Evolutionary conservation across 192 early-diverging fungal genomes (phyloP).

Genomic region (Coemansia sp.): DNA sequence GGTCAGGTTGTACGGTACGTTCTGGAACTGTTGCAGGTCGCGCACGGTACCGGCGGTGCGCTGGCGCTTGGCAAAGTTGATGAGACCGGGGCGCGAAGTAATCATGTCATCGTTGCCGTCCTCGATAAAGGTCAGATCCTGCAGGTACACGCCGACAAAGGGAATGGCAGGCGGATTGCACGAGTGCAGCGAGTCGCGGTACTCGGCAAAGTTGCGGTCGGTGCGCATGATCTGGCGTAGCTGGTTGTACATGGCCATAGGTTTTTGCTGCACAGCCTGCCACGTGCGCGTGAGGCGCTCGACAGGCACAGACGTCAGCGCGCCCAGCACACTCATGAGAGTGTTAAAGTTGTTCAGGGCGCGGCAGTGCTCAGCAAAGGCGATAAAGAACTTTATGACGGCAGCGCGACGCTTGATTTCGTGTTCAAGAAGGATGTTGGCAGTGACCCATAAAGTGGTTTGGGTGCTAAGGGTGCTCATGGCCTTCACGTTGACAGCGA

Average conservation of each 20-base stretch:
- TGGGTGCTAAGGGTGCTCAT: slow-evolving; percentile 84
- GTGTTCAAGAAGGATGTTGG: slow-evolving; percentile 73
- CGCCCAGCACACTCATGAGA: slow-evolving; percentile 85
- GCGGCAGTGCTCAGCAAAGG: slow-evolving; percentile 78
- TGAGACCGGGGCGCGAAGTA: slow-evolving; percentile 60
- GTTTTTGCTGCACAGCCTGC: slow-evolving; percentile 68
- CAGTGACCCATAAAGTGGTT: slow-evolving; percentile 83
- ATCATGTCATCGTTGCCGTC: slow-evolving; percentile 80
- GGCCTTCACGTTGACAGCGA: slow-evolving; percentile 81
- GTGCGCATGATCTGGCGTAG: slow-evolving; percentile 76
- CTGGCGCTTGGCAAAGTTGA: slow-evolving; percentile 88
- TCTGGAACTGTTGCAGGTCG: slow-evolving; percentile 88
- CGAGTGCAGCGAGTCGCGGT: slow-evolving; percentile 77
- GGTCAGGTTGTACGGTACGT: slow-evolving; percentile 71
- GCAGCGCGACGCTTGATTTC: slow-evolving; percentile 76
- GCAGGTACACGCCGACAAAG: slow-evolving; percentile 81
- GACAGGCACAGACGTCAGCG: slow-evolving; percentile 83
- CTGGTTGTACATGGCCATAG: slow-evolving; percentile 57
- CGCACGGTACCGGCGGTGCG: slow-evolving; percentile 85
- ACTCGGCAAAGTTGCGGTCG: slow-evolving; percentile 76
- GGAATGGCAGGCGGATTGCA: slow-evolving; percentile 79
- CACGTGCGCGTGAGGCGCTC: slow-evolving; percentile 89
- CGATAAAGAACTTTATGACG: slow-evolving; percentile 82
- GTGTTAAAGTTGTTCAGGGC: slow-evolving; percentile 93
- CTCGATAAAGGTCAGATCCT: slow-evolving; percentile 88